A percentile compares a stretch with the other conserved stretches of the same genome.
phyloP scores from a whole-genome alignment of 1,139 yeast species.

The Taphrina sp. region DNA sequence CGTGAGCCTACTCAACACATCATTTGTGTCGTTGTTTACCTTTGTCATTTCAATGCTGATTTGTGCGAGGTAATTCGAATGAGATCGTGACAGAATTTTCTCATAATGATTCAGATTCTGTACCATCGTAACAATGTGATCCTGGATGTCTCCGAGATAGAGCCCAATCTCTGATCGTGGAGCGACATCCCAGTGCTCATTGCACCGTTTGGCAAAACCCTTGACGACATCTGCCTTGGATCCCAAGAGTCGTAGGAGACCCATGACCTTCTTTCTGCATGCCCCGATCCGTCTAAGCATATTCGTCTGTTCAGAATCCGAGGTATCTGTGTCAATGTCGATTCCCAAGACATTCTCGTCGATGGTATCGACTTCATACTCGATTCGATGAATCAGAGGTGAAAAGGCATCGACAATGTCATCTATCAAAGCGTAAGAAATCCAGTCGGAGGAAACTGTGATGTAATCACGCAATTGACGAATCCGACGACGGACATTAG shows the following conservation, averaged over 20 bases:
- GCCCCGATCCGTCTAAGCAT: constrained; percentile 94
- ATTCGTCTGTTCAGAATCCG: constrained; percentile 52
- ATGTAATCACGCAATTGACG: constrained; percentile 81
- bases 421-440: constrained; percentile 92
- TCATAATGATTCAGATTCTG: constrained; percentile 92
- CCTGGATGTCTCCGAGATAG: constrained; percentile 92
- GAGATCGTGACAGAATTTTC: constrained; percentile 85
- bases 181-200: constrained; percentile 74
- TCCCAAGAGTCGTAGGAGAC: constrained; percentile 75
- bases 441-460: constrained; percentile 92
- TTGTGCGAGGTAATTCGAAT: constrained; percentile 92
- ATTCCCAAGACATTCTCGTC: constrained; percentile 85
- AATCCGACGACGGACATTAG: constrained; percentile 90
- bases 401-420: constrained; percentile 97
- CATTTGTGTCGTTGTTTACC: constrained; percentile 96
- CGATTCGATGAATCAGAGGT: constrained; percentile 90
- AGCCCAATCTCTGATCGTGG: constrained; percentile 79
- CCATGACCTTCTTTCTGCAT: constrained; percentile 91
- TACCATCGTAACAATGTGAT: constrained; percentile 46
- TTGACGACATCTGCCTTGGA: constrained; percentile 95
- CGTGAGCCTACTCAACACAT: constrained; percentile 88
- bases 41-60: constrained; percentile 95
- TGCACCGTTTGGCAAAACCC: constrained; percentile 87
- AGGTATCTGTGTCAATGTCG: constrained; percentile 45
- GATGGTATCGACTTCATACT: constrained; percentile 84